Base-by-base conservation (phyloP, 2,329 filamentous ascomycete genomes). In the Epichloe uncinata region DNA sequence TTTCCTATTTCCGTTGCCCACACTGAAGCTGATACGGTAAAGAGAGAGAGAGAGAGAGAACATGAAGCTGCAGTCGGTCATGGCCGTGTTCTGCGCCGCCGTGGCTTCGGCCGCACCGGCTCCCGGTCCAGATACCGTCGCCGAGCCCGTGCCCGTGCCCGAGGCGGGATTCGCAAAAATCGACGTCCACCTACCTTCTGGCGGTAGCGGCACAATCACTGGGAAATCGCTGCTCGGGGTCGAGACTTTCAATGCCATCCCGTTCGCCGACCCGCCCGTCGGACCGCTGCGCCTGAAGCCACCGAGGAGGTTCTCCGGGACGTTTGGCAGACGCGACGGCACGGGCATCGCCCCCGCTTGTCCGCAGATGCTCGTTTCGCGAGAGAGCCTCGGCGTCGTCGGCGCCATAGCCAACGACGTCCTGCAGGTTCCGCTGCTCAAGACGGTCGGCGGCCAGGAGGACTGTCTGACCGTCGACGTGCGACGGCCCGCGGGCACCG, bases 241-340 rank as follows among this genome's bases (percentile, higher is more conserved):
- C 18, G 85, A 91, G 51, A 77, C 72, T 26, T 90, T 87, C 68
- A 79, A 76, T 50, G 85, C 82, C 20, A 87, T 93, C 50, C 86
- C 85, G 3, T 93, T 81, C 59, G 85, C 85, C 2, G 71, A 86
- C 53, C 75, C 84, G 1, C 86, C 86, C 0, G 72, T 77, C 0
- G 84, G 82, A 0, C 62, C 71, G 3, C 69, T 87, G 22, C 80
- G 87, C 15, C 74, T 93, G 35, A 82, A 77, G 60, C 82, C 84
- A 6, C 87, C 87, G 1, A 73, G 80, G 59, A 62, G 54, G 33
- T 66, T 86, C 15, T 78, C 72, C 6, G 65, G 69, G 4, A 58
- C 72, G 0, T 64, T 86, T 0, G 84, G 83, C 1, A 81, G 71
- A 0, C 70, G 84, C 37, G 72, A 79, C 38, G 83, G 81, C 0